A percentile compares a stretch with the other conserved stretches of the same genome.
Conservation (phyloP, 2,329 filamentous ascomycete species). For the Cercospora sojina region DNA sequence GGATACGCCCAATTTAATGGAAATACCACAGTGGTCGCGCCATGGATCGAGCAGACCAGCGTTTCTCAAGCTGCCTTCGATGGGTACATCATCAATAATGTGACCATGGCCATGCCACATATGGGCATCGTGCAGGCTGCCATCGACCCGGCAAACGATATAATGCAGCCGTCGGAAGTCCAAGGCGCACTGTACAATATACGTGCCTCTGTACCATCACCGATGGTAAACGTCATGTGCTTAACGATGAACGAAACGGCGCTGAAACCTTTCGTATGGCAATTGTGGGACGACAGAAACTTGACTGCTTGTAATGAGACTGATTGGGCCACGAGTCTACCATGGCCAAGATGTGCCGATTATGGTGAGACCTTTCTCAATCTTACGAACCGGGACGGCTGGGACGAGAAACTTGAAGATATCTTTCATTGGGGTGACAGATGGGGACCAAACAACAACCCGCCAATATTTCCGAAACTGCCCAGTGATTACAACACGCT, state of each 20-base stretch:
- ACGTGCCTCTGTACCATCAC: constrained; percentile 67
- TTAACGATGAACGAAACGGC: constrained; percentile 62
- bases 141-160: constrained; percentile 59
- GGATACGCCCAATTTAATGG: constrained; percentile 66
- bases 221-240: constrained; percentile 70
- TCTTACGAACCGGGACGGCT: constrained; percentile 16
- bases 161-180: constrained; percentile 64
- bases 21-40: constrained; percentile 67
- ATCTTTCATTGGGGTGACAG: constrained; percentile 65
- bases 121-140: constrained; percentile 66
- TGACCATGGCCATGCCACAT: constrained; percentile 76
- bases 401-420: constrained; percentile 54
- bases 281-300: constrained; percentile 51
- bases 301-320: constrained; percentile 8
- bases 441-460: constrained; percentile 44
- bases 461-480: constrained; percentile 46
- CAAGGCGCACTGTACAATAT: constrained; percentile 68
- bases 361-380: constrained; percentile 22
- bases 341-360: constrained; percentile 15
- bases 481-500: constrained; percentile 67
- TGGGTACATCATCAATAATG: constrained; percentile 60
- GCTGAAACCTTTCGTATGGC: constrained; percentile 64
- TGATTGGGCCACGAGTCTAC: constrained; percentile 6
- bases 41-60: constrained; percentile 66
- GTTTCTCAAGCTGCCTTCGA: constrained; percentile 46